phyloP scores from a whole-genome alignment of 176 grass and related monocot genomes.

The Cenchrus fungigraminus region DNA sequence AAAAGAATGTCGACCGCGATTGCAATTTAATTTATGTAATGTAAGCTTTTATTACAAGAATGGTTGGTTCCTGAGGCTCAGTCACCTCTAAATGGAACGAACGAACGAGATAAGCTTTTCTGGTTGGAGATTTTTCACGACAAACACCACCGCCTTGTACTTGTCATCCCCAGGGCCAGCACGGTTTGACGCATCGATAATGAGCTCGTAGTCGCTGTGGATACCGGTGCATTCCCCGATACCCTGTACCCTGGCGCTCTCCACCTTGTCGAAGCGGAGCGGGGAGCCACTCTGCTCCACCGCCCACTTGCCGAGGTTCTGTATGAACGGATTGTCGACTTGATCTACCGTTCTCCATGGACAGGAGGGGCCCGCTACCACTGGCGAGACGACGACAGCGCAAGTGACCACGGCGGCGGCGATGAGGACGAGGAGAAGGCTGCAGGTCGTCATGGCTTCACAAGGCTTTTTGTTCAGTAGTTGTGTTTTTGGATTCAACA shows the following conservation, averaged over 20 bases:
- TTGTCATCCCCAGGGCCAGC: not conserved
- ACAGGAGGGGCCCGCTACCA: not conserved
- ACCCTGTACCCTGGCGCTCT: not conserved
- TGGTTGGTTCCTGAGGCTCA: no score
- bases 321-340: not conserved
- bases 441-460: not conserved
- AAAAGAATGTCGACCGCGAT: no score
- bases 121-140: no score
- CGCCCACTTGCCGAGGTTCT: not conserved
- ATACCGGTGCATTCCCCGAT: not conserved
- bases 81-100: no score
- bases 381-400: not conserved
- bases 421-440: not conserved
- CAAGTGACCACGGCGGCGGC: not conserved
- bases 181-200: not conserved
- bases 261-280: not conserved
- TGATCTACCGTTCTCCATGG: not conserved
- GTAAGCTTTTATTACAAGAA: no score
- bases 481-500: not conserved
- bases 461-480: no score
- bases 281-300: not conserved
- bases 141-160: constrained; percentile 5
- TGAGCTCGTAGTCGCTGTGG: constrained; percentile 1
- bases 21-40: no score
- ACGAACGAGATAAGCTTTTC: not conserved